phyloP scores from a whole-genome alignment of 352 stramenopile genomes.

The Globisporangium viniferum region DNA sequence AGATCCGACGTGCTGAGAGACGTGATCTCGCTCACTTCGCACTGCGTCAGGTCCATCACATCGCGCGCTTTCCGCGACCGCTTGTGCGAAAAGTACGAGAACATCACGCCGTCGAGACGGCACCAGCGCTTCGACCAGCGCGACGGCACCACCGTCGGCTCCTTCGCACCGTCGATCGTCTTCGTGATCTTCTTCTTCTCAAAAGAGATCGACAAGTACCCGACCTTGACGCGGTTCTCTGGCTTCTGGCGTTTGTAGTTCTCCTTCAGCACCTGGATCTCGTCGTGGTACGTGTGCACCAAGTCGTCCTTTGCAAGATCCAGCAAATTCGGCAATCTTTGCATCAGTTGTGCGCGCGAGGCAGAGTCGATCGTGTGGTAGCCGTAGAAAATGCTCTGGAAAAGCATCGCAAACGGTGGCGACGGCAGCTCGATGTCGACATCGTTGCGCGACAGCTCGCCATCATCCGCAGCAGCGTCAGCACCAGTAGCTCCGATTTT shows the following conservation, averaged over 20 bases:
- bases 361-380: conserved; percentile 60
- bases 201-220: conserved; percentile 72
- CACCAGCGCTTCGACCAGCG: conserved; percentile 86
- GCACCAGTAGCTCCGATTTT: conserved; percentile 10
- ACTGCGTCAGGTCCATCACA: conserved; percentile 71
- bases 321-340: conserved; percentile 62
- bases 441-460: conserved; percentile 10
- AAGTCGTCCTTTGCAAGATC: conserved; percentile 76
- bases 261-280: conserved; percentile 75
- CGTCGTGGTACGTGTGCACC: conserved; percentile 82
- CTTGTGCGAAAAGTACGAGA: conserved; percentile 85
- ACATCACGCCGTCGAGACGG: conserved; percentile 67
- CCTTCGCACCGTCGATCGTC: conserved; percentile 53
- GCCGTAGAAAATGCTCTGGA: conserved; percentile 76
- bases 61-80: conserved; percentile 65
- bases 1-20: conserved; percentile 41
- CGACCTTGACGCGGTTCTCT: conserved; percentile 77
- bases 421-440: conserved; percentile 29
- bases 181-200: conserved; percentile 61
- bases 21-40: conserved; percentile 67
- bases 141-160: conserved; percentile 51
- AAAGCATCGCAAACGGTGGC: conserved; percentile 47
- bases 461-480: conserved; percentile 7
- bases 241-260: conserved; percentile 83
- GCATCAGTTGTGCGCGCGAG: conserved; percentile 59